Percentiles rank a stretch among this genome's conserved stretches.
These are phyloP conservation scores for Ophiostoma tasmaniense DNA, from an alignment of 2,329 filamentous ascomycete species.

Conservation along the genomic window DNA sequence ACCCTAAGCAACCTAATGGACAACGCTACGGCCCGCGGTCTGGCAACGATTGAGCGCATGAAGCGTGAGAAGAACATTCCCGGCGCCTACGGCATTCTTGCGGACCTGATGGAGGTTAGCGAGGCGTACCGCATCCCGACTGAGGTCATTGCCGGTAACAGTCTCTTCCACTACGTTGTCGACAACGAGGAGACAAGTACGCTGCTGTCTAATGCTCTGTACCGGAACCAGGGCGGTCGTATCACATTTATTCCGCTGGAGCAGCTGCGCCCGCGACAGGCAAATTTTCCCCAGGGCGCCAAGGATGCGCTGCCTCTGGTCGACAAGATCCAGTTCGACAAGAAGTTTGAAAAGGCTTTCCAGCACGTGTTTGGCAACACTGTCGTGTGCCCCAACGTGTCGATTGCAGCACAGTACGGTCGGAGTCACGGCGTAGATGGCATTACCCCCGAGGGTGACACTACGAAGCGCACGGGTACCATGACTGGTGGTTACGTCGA, in stretches of 20 bases:
- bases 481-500: slow-evolving; percentile 94
- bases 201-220: slow-evolving; percentile 67
- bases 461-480: slow-evolving; percentile 88
- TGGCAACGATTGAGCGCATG: slow-evolving; percentile 77
- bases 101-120: slow-evolving; percentile 81
- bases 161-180: slow-evolving; percentile 92
- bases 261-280: slow-evolving; percentile 60
- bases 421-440: slow-evolving; percentile 85
- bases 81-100: slow-evolving; percentile 85
- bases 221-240: slow-evolving; percentile 71
- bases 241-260: slow-evolving; percentile 94
- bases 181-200: slow-evolving; percentile 85
- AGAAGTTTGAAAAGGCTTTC: slow-evolving; percentile 73
- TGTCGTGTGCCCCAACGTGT: slow-evolving; percentile 84
- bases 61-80: slow-evolving; percentile 70
- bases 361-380: slow-evolving; percentile 93
- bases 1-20: slow-evolving; percentile 81
- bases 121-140: slow-evolving; percentile 82
- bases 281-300: slow-evolving; percentile 67
- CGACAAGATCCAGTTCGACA: slow-evolving; percentile 73
- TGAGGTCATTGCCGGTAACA: slow-evolving; percentile 86
- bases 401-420: slow-evolving; percentile 82
- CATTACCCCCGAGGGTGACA: slow-evolving; percentile 91
- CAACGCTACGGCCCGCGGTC: slow-evolving; percentile 72
- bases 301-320: slow-evolving; percentile 82